Conservation (phyloP, 2,329 filamentous ascomycete species). For the Podosphaera aphanis region DNA sequence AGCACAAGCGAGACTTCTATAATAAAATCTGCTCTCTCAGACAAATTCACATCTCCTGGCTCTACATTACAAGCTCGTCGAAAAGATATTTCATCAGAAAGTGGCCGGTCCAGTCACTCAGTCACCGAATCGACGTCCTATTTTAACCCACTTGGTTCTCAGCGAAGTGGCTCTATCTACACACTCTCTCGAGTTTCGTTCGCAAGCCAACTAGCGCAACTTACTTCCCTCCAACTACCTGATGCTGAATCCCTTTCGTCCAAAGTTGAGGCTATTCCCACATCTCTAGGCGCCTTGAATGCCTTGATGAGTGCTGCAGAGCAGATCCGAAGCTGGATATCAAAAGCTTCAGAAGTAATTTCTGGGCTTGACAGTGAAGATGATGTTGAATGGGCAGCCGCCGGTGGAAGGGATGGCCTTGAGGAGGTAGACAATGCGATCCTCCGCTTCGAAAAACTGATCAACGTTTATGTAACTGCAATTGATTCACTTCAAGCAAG, state of each 20-base stretch:
- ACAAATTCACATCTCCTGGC: conserved; percentile 21
- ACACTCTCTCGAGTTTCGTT: conserved; percentile 83
- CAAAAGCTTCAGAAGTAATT: conserved; percentile 74
- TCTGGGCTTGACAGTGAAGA: conserved; percentile 79
- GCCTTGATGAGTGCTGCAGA: conserved; percentile 71
- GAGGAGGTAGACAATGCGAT: conserved; percentile 55
- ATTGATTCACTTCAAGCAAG: conserved; percentile 77
- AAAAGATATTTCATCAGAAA: conserved; percentile 26
- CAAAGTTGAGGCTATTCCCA: conserved; percentile 65
- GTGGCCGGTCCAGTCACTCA: conserved; percentile 17
- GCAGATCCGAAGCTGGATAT: conserved; percentile 85
- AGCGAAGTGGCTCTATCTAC: conserved; percentile 68
- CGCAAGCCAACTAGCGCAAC: conserved; percentile 72
- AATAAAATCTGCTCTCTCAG: conserved; percentile 32
- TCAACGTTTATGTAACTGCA: conserved; percentile 81
- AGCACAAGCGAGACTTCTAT: conserved; percentile 38
- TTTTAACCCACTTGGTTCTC: conserved; percentile 41
- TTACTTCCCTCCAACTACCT: conserved; percentile 75
- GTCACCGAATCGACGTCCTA: conserved; percentile 21
- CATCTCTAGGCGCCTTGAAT: conserved; percentile 59
- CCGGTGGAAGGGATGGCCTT: conserved; percentile 59
- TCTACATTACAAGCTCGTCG: conserved; percentile 20
- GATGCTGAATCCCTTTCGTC: conserved; percentile 64
- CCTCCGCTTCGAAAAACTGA: conserved; percentile 61
- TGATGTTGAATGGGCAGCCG: conserved; percentile 91